These are phyloP conservation scores for Vanilla planifolia DNA, from an alignment of 106 monocot species.

Conservation along the genomic window DNA sequence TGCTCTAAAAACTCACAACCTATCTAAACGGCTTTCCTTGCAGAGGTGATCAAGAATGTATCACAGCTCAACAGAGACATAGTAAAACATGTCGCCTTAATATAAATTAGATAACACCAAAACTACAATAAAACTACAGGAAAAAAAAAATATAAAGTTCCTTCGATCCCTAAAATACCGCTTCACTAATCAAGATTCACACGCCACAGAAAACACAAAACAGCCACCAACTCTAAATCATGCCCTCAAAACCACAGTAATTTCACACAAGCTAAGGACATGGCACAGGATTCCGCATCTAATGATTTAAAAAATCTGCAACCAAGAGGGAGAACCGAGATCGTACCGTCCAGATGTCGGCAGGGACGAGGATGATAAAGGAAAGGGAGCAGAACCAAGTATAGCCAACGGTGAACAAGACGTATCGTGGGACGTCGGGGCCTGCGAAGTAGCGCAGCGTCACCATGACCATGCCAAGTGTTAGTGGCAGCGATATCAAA, in stretches of 20 bases:
- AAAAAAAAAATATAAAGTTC: no score
- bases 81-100: no score
- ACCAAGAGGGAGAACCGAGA: neutral
- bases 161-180: no score
- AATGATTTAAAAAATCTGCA: neutral
- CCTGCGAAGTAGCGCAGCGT: slow-evolving; percentile 96
- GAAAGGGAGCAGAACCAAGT: slow-evolving; percentile 98
- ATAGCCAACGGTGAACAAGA: slow-evolving; percentile 92
- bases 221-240: neutral
- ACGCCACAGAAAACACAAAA: neutral
- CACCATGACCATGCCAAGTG: slow-evolving; percentile 84
- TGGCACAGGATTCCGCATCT: neutral
- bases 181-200: no score
- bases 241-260: neutral
- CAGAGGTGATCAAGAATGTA: no score
- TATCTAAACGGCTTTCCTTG: no score
- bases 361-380: slow-evolving; percentile 97
- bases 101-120: no score
- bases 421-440: slow-evolving; percentile 77
- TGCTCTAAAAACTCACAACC: no score
- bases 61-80: no score
- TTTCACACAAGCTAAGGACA: neutral
- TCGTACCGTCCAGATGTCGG: slow-evolving; percentile 94
- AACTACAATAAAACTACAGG: no score
- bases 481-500: slow-evolving; percentile 86